A percentile compares a stretch with the other conserved stretches of the same genome.
These are phyloP conservation scores for Beta lomatogona DNA, from an alignment of 179 eudicot genomes.

Conservation along the genomic window DNA sequence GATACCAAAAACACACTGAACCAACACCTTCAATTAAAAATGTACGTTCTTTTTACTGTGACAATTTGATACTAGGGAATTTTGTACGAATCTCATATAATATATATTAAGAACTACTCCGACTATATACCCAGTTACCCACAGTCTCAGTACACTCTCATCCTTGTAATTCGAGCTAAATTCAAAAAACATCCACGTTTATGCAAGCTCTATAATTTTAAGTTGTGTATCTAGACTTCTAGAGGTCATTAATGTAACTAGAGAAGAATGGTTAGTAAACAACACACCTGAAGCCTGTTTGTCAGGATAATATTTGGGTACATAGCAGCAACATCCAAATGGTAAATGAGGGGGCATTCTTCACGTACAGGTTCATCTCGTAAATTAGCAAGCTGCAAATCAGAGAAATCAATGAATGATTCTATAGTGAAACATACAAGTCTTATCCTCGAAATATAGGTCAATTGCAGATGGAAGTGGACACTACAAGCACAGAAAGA, in stretches of 20 bases:
- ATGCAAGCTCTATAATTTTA: background rate
- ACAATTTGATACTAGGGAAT: too few species aligned
- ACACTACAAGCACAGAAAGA: constrained; percentile 5
- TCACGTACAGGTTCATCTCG: constrained; percentile 86
- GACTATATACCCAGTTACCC: background rate
- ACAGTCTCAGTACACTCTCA: background rate
- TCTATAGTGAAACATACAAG: constrained; percentile 6
- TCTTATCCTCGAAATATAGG: background rate
- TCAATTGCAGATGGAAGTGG: background rate
- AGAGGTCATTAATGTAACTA: background rate
- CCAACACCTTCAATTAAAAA: too few species aligned
- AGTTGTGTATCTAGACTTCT: background rate
- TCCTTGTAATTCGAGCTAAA: background rate
- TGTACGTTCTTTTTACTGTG: too few species aligned
- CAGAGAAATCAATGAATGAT: constrained; percentile 12
- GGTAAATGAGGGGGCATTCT: constrained; percentile 93
- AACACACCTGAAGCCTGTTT: constrained; percentile 95
- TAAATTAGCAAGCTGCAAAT: constrained; percentile 67
- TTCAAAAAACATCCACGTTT: background rate
- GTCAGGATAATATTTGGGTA: constrained; percentile 96
- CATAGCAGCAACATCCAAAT: constrained; percentile 99
- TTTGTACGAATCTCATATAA: too few species aligned
- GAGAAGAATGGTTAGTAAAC: constrained; percentile 12
- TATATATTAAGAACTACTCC: background rate
- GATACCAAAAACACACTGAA: too few species aligned